A percentile compares a stretch with the other conserved stretches of the same genome.
Conservation (phyloP, 129 eudicot genomes). For the Arctium lappa region DNA sequence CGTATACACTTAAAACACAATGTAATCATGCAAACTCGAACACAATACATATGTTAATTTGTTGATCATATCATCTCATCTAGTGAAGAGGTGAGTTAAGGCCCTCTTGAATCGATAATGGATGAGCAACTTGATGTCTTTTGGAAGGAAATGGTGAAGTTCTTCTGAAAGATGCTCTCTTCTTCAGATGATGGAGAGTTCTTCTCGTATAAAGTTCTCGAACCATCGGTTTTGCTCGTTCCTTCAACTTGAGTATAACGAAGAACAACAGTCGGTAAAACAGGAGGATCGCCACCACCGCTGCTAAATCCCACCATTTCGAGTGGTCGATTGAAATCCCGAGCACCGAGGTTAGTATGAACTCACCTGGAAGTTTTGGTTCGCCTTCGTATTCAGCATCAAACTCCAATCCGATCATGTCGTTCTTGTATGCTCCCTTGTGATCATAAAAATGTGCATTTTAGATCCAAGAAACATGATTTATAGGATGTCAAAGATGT, state of each 20-base stretch:
- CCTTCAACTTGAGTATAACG: conserved; percentile 66
- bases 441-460: background rate
- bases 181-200: conserved; percentile 52
- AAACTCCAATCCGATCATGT: conserved; percentile 80
- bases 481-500: background rate
- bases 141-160: conserved; percentile 62
- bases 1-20: background rate
- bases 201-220: conserved; percentile 43
- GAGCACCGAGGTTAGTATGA: conserved; percentile 35
- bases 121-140: conserved; percentile 55
- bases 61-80: background rate
- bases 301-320: conserved; percentile 90
- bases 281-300: conserved; percentile 42
- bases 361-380: conserved; percentile 67
- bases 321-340: conserved; percentile 62
- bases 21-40: background rate
- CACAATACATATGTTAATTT: background rate
- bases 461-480: background rate
- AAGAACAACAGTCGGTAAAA: conserved; percentile 60
- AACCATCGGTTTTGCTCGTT: conserved; percentile 58
- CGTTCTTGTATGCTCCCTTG: conserved; percentile 90
- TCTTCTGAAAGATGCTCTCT: conserved; percentile 73
- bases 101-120: conserved; percentile 83
- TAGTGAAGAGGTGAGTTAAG: conserved; percentile 73
- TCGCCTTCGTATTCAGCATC: conserved; percentile 48